Evolutionary conservation across 495 filamentous ascomycete genomes (phyloP), one percentile per base, ranked within the genome.

Genomic region (Rhizodiscina lignyota): DNA sequence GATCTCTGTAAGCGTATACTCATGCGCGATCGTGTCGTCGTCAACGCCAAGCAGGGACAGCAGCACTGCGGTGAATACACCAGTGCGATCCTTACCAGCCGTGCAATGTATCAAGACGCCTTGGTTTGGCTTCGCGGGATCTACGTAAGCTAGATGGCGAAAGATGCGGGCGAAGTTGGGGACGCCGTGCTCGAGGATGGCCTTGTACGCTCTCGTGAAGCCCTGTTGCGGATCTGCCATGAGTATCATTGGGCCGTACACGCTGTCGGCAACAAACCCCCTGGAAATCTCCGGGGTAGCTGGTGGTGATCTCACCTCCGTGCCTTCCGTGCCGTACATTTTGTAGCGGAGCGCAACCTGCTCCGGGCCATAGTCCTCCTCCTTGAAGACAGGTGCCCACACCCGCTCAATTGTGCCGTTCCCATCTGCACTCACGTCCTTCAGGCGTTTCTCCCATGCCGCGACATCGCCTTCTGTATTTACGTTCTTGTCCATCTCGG

Each of bases 11-110:
- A 59, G 38, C 11, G 42, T 38, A 36, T 59, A 61, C 45, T 61
- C 58, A 1, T 41, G 34, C 1, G 54, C 52, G 12, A 56, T 50
- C 1, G 21, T 21, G 13, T 47, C 41, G 1, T 29, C 29, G 4
- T 21, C 17, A 11, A 56, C 54, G 31, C 53, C 54, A 1, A 50
- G 41, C 18, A 53, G 42, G 21, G 39, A 32, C 6, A 61, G 40
- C 4, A 61, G 34, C 19, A 61, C 27, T 2, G 54, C 58, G 22
- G 54, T 34, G 29, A 59, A 44, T n/a, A 58, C 49, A 3, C 58
- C 58, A 11, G 58, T 61, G 28, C 58, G 49, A 40, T 61, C 58
- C 45, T 61, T 61, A 13, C 58, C 58, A 1, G 58, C 58, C 1
- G 58, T 58, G 40, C 58, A 61, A 30, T 61, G 57, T 16, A 61